Evolutionary conservation across 2,329 filamentous ascomycete genomes (phyloP), one percentile per base, ranked within the genome.

Genomic region (Paecilomyces sp.): DNA sequence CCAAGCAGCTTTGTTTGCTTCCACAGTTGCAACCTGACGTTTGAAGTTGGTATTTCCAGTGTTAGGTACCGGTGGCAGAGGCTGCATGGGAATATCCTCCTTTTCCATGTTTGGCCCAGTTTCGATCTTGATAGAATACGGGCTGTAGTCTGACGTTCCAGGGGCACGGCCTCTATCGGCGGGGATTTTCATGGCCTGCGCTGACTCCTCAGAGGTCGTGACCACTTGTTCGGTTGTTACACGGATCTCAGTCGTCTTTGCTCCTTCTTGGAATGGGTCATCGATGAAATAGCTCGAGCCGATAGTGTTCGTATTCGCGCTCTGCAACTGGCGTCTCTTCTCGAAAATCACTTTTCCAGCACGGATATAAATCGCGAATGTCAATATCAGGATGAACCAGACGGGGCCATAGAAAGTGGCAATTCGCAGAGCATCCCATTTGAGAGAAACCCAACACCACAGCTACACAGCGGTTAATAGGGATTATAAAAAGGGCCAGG

Each of bases 401-500:
- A 77, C 72, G 3, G 76, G 76, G 2, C 72, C 76, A 58, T 94
- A 95, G 70, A 92, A 93, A 30, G 85, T 83, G 2, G 84, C 83
- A 60, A 94, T 86, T 47, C 90, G 87, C 72, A 90, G 84, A 60
- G 87, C 82, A 59, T 90, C 87, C 83, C 87, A 92, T 3, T 83
- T 74, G 2, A 77, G 69, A 1, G 81, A 77, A 18, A 94, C 80
- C 90, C 90, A 94, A 70, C 91, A 95, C 91, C 90, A 95, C 24
- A 94, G 74, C 80, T 83, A 59, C 53, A n/a, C n/a, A n/a, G 25
- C 47, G 12, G 58, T 31, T 51, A 58, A 55, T 41, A 28, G 34
- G 12, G 25, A 30, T 24, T 57, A 24, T 25, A 47, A 51, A 28
- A 3, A n/a, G 11, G 30, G 31, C 5, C 15, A 30, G 31, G 24